Evolutionary conservation across 2,329 filamentous ascomycete species (phyloP), one percentile per base, ranked within the genome.

Genomic region (Ophiostoma australiae): DNA sequence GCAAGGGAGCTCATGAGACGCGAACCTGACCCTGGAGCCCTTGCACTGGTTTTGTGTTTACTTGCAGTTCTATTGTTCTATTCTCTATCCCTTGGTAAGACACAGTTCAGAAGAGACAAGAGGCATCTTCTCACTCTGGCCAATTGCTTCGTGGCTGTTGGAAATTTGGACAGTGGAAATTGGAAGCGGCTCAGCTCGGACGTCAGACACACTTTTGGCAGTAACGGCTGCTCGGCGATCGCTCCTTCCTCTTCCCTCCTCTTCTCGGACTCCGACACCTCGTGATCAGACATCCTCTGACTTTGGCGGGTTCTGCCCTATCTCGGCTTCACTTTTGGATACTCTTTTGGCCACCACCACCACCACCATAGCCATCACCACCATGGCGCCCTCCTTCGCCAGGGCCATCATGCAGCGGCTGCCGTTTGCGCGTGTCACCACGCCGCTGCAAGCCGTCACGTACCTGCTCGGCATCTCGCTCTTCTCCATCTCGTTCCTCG

Each of bases 401-500:
- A 52, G 41, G 44, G 68, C 69, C 27, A 76, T 79, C 63, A 76
- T 85, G 73, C 84, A 82, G 71, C 79, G 82, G 73, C 80, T 88
- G 70, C 88, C 88, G 37, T 90, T 90, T 79, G 83, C 86, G 73
- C 79, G 83, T 31, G 83, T 85, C 65, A 87, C 86, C n/a, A 89
- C 88, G 15, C 80, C 84, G 4, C 78, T 86, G 27, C 88, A 90
- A 77, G 88, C 87, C n/a, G 79, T 86, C 71, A 91, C 91, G 39
- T 96, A 96, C 79, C 87, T 96, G 48, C 85, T 93, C 74, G 90
- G 90, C 78, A 91, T 95, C 77, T 91, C 91, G 73, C 88, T 96
- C 76, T 94, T 94, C 83, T 92, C 89, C 80, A 95, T 96, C 77
- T 90, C 91, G 70, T 95, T 95, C 82, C 90, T 96, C 74, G 92